Evolutionary conservation across 2,329 filamentous ascomycete genomes (phyloP).

Genomic region (Leptoxyphium fumago): DNA sequence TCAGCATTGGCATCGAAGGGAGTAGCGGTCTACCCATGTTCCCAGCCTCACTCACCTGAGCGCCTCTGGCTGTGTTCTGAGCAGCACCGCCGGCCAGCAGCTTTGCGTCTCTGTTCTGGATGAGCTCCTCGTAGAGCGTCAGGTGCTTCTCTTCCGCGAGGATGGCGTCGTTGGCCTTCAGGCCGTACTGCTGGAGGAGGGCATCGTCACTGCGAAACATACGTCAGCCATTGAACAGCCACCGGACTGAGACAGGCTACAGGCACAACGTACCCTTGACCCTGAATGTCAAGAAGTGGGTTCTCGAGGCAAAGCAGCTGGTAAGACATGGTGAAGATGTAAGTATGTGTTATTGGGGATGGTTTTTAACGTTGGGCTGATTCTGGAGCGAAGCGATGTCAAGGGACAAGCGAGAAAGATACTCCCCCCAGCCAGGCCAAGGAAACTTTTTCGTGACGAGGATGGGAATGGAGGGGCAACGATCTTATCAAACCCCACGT

Average conservation of each 20-base stretch:
- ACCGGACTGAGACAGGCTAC: neutral
- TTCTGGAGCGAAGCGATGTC: no score
- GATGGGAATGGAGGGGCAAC: no score
- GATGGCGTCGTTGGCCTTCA: slow-evolving; percentile 96
- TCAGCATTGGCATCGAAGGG: neutral
- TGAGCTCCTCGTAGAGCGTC: slow-evolving; percentile 80
- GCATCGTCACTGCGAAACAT: slow-evolving; percentile 51
- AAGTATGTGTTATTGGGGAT: no score
- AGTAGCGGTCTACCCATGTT: neutral
- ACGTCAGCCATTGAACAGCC: neutral
- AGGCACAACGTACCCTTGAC: slow-evolving; percentile 39
- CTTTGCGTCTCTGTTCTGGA: slow-evolving; percentile 84
- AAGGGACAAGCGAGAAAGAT: no score
- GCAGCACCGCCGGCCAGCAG: slow-evolving; percentile 91
- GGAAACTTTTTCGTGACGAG: no score
- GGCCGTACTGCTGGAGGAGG: slow-evolving; percentile 78
- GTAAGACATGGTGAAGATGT: slow-evolving; percentile 31
- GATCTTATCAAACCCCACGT: no score
- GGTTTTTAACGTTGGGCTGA: no score
- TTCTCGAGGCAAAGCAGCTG: slow-evolving; percentile 91
- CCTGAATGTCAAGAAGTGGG: slow-evolving; percentile 95
- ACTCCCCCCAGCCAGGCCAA: no score
- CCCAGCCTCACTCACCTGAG: slow-evolving; percentile 44
- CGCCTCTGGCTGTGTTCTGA: slow-evolving; percentile 92
- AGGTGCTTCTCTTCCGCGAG: slow-evolving; percentile 86